Evolutionary conservation across 768 basidiomycete species (phyloP).

Genomic region (Lyophyllum semitale): DNA sequence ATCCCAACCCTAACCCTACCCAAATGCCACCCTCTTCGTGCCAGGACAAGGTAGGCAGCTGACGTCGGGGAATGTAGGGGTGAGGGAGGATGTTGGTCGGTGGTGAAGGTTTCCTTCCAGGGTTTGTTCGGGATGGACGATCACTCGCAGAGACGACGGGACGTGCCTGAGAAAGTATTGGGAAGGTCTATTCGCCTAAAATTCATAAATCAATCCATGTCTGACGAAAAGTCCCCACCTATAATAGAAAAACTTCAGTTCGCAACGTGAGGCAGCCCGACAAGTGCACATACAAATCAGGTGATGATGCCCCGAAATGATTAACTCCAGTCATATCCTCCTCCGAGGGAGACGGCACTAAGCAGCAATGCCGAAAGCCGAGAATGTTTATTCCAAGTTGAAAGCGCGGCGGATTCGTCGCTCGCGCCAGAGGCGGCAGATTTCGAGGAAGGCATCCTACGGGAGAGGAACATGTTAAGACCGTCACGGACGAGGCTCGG

Average conservation of each 20-base stretch:
- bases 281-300: conserved; percentile 49
- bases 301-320: conserved; percentile 78
- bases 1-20: too few species aligned
- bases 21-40: too few species aligned
- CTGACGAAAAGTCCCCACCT: conserved; percentile 55
- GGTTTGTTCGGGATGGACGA: too few species aligned
- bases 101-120: too few species aligned
- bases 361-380: conserved; percentile 56
- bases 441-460: conserved; percentile 28
- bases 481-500: conserved; percentile 66
- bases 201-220: conserved; percentile 87
- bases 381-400: conserved; percentile 51
- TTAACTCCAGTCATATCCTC: conserved; percentile 53
- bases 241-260: not conserved
- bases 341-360: conserved; percentile 48
- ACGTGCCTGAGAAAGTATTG: too few species aligned
- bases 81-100: too few species aligned
- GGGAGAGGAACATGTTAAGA: conserved; percentile 46
- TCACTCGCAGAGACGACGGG: too few species aligned
- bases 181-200: too few species aligned
- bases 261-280: not conserved
- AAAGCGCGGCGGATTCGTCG: conserved; percentile 32
- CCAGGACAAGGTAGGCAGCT: too few species aligned
- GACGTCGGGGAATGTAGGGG: too few species aligned
- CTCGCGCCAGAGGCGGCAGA: conserved; percentile 21